Base-by-base conservation (phyloP, 1,284 basidiomycete genomes). In the Cerrena zonata region DNA sequence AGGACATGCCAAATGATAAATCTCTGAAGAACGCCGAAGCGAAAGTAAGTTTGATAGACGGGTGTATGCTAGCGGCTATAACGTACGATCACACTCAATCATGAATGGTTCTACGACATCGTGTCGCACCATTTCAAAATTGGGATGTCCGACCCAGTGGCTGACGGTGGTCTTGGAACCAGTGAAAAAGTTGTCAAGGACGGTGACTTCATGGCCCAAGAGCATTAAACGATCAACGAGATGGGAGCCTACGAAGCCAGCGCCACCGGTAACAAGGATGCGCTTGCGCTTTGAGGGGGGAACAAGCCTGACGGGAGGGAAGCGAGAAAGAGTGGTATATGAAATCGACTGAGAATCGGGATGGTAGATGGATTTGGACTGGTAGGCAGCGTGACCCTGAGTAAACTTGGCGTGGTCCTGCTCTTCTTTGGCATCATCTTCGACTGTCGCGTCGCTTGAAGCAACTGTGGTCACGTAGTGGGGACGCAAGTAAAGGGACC, bases 111-210 rank as follows among this genome's bases (percentile, higher is more conserved):
- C 89, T 46, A 95, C 88, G 19, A 99, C 90, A 68, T 99, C 95
- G 69, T 98, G 95, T 53, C 95, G 84, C 57, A 98, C 91, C 70
- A 98, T 77, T 71, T 98, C 95, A 61, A 99, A 99, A 74, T 97
- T 97, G 53, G 95, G 95, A 69, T 99, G 95, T 2, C 95, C 95
- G 56, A 94, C 79, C 91, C 91, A 94, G 67, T 94, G 91, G 55
- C 86, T 89, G 58, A 97, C 84, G 47, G 93, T 94, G 27, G 91
- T 94, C 70, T 94, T 94, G 49, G 89, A 91, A 19, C 95, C 95
- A 21, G 94, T 97, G 75, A 98, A 98, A 69, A 98, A 98, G 74
- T 97, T 97, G 75, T 98, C 95, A 49, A 98, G 72, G 51, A 98
- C 95, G 48, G 92, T 94, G 58, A 98, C 94, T 68, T 98, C 94